Evolutionary conservation across 768 basidiomycete species (phyloP).

Genomic region (Kwoniella newhampshirensis): DNA sequence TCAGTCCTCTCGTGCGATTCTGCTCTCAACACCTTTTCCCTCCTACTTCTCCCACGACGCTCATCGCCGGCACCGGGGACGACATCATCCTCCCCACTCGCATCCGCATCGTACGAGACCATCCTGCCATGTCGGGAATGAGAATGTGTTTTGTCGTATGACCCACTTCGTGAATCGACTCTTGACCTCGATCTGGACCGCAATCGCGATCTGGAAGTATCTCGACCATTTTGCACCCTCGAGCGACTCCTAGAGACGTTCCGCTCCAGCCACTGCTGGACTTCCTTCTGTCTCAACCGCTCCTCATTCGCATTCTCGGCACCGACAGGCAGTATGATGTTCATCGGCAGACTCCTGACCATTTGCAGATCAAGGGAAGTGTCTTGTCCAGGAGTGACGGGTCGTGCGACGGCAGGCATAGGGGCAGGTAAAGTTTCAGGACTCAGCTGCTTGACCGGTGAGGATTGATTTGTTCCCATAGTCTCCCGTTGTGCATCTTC

Average conservation of each 20-base stretch:
- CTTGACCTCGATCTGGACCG: conserved; percentile 14
- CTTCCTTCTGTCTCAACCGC: conserved; percentile 7
- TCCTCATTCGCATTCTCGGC: conserved; percentile 8
- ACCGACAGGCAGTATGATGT: conserved; percentile 34
- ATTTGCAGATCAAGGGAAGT: conserved; percentile 29
- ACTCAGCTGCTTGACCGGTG: background rate
- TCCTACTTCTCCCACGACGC: conserved; percentile 10
- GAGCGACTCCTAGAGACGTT: conserved; percentile 5
- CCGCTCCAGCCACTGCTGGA: conserved; percentile 10
- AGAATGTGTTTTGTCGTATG: background rate
- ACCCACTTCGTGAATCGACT: conserved; percentile 2
- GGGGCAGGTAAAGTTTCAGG: conserved; percentile 5
- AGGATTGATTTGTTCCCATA: background rate
- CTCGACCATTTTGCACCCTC: background rate
- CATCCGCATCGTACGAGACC: conserved; percentile 21
- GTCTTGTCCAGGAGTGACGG: conserved; percentile 3
- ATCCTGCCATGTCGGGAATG: conserved; percentile 10
- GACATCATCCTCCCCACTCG: conserved; percentile 14
- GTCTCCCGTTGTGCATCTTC: background rate
- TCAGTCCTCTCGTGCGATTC: conserved; percentile 1
- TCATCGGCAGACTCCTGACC: conserved; percentile 44
- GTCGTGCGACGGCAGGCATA: background rate
- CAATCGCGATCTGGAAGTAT: conserved; percentile 6
- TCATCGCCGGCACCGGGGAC: background rate
- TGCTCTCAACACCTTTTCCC: conserved; percentile 13